Evolutionary conservation across 768 basidiomycete genomes (phyloP).

Genomic region (Candolleomyces eurysporus): DNA sequence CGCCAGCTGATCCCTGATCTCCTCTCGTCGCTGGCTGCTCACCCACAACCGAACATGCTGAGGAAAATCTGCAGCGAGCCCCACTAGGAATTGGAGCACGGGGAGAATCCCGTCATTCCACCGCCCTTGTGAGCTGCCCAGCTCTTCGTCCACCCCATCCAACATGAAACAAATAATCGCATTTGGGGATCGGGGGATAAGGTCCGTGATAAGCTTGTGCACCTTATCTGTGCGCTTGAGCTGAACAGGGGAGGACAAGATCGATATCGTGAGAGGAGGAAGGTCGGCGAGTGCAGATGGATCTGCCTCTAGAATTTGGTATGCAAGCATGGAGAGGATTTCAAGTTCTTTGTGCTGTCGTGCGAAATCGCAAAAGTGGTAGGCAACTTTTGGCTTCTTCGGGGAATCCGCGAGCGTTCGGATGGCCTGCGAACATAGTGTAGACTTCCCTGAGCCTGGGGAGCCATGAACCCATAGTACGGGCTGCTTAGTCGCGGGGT

Average conservation of each 20-base stretch:
- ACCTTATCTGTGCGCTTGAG: neutral
- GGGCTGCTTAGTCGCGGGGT: neutral
- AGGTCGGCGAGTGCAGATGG: neutral
- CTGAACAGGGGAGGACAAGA: neutral
- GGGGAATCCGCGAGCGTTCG: neutral
- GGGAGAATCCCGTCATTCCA: conserved; percentile 15
- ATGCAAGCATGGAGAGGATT: conserved; percentile 16
- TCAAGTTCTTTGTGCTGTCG: conserved; percentile 6
- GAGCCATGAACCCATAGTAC: conserved; percentile 19
- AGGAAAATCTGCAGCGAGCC: conserved; percentile 11
- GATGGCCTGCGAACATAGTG: conserved; percentile 18
- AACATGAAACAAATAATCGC: neutral
- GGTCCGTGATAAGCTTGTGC: neutral
- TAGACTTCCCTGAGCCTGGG: conserved; percentile 20
- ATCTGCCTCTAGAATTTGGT: conserved; percentile 14
- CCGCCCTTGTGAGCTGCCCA: neutral
- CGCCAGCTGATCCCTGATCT: conserved; percentile 14
- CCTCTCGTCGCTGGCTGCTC: conserved; percentile 18
- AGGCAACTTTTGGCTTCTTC: conserved; percentile 7
- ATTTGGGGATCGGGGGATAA: neutral
- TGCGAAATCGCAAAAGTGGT: conserved; percentile 20
- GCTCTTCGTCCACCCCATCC: neutral
- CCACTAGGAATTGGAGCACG: conserved; percentile 14
- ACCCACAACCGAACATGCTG: conserved; percentile 21
- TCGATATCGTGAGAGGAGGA: neutral